These are phyloP conservation scores for Colletotrichum sublineola DNA, from an alignment of 2,329 filamentous ascomycete genomes.

Conservation along the genomic window DNA sequence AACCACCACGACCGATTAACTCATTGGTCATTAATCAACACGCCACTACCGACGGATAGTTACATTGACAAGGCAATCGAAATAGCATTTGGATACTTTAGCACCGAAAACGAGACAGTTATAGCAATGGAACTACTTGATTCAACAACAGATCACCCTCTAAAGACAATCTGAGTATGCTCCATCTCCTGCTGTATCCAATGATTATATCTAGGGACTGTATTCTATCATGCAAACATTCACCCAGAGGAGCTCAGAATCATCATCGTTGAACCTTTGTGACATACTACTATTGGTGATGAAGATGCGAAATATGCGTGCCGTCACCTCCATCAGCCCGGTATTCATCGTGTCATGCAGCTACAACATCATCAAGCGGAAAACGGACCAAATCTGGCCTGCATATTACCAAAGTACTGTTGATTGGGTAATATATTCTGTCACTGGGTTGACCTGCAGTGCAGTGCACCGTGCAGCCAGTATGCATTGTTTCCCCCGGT, in stretches of 20 bases:
- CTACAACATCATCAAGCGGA: not conserved
- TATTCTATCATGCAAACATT: not conserved
- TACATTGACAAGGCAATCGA: accelerated
- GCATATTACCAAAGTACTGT: not conserved
- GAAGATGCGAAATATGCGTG: no score
- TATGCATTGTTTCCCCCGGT: not conserved
- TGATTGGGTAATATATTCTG: not conserved
- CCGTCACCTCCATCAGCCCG: no score
- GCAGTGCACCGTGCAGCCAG: not conserved
- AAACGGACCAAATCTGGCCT: not conserved
- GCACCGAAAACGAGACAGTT: not conserved
- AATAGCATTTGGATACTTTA: not conserved
- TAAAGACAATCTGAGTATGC: not conserved
- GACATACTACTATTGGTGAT: not conserved
- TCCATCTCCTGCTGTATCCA: no score
- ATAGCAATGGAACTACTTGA: not conserved
- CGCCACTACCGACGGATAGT: no score
- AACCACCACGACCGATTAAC: not conserved
- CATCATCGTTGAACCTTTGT: not conserved
- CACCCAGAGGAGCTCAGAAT: no score
- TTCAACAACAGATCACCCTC: accelerated
- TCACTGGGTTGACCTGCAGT: not conserved
- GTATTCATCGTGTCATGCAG: not conserved
- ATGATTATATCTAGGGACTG: not conserved
- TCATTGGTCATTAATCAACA: not conserved